A percentile compares a stretch with the other conserved stretches of the same genome.
phyloP scores from a whole-genome alignment of 2,329 filamentous ascomycete genomes.

The Scytalidium sp. region DNA sequence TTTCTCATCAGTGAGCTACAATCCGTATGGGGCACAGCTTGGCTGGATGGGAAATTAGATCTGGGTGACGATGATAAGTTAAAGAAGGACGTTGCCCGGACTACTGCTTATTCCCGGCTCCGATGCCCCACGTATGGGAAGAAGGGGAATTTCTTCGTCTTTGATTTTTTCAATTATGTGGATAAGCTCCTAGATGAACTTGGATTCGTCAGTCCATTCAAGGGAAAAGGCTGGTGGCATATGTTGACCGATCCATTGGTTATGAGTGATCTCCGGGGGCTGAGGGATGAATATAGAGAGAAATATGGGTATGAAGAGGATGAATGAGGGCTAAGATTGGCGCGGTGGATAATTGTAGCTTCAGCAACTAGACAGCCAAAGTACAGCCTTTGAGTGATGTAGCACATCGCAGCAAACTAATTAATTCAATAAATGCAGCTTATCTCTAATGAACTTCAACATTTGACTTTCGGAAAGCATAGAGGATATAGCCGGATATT shows the following conservation, averaged over 20 bases:
- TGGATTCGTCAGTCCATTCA: constrained; percentile 22
- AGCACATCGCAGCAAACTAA: background rate
- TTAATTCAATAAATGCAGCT: too few relatives aligned
- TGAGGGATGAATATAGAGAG: constrained; percentile 18
- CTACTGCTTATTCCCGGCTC: constrained; percentile 22
- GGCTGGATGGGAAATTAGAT: constrained; percentile 19
- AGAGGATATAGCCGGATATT: too few relatives aligned
- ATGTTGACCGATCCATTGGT: constrained; percentile 19
- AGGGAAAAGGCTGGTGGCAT: constrained; percentile 21
- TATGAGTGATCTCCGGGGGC: constrained; percentile 18
- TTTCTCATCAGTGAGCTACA: constrained; percentile 23
- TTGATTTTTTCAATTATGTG: constrained; percentile 24
- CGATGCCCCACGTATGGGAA: constrained; percentile 25
- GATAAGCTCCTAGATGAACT: constrained; percentile 25
- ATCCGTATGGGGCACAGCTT: constrained; percentile 24
- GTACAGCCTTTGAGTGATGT: too few relatives aligned
- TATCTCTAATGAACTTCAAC: too few relatives aligned
- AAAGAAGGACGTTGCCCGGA: constrained; percentile 19
- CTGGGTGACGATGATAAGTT: constrained; percentile 16
- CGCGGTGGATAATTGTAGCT: background rate
- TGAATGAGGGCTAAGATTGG: too few relatives aligned
- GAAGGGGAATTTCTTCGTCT: constrained; percentile 22
- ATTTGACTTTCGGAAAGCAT: too few relatives aligned
- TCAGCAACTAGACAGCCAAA: background rate
- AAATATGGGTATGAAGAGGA: constrained; percentile 7